Evolutionary conservation across 768 basidiomycete species (phyloP).

Genomic region (Wakefieldia striispora): DNA sequence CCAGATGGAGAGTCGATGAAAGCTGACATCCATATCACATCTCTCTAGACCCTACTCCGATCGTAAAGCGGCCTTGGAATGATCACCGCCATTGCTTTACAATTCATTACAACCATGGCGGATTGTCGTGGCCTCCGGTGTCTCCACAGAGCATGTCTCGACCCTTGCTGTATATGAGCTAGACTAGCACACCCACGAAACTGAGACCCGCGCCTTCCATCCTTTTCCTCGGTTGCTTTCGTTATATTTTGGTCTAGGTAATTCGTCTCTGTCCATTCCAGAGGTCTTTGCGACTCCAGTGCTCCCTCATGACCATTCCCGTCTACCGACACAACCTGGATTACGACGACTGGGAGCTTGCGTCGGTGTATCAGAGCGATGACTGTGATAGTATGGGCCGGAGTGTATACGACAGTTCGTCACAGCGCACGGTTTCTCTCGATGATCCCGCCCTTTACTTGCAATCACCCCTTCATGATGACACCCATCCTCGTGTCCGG

Average conservation of each 20-base stretch:
- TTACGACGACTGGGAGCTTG: constrained; percentile 29
- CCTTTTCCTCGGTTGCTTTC: constrained; percentile 1
- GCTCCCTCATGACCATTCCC: constrained; percentile 22
- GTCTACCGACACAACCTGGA: constrained; percentile 25
- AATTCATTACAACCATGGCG: constrained; percentile 19
- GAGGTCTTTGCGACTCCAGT: neutral
- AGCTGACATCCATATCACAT: neutral
- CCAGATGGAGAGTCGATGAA: neutral
- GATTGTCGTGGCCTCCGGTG: constrained; percentile 18
- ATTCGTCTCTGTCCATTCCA: neutral
- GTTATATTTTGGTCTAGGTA: neutral
- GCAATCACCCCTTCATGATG: constrained; percentile 6
- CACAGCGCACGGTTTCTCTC: constrained; percentile 1
- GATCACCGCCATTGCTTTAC: constrained; percentile 7
- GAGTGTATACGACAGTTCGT: constrained; percentile 18
- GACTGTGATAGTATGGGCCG: constrained; percentile 25
- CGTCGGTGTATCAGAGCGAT: constrained; percentile 29
- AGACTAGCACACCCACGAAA: constrained; percentile 4
- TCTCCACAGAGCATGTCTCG: constrained; percentile 25
- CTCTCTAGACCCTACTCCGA: constrained; percentile 9
- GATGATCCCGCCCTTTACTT: constrained; percentile 7
- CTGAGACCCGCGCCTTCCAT: neutral
- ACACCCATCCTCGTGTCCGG: constrained; percentile 4
- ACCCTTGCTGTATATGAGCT: constrained; percentile 27
- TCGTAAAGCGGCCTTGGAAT: constrained; percentile 9